These are phyloP conservation scores for Pichiaceae sp. DNA, from an alignment of 1,139 yeast species.

Conservation along the genomic window DNA sequence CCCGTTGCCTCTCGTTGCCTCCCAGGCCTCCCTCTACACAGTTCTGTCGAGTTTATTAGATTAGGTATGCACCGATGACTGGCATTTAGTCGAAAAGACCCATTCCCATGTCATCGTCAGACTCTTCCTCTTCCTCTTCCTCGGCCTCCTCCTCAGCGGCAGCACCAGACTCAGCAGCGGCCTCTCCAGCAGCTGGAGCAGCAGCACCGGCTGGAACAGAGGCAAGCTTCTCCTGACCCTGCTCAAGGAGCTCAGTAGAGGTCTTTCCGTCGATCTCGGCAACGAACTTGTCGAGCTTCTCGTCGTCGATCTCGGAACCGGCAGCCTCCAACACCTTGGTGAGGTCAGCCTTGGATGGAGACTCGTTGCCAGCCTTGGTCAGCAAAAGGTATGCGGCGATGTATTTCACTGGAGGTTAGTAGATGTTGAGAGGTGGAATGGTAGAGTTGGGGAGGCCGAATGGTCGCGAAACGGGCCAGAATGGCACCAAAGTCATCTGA, in stretches of 20 bases:
- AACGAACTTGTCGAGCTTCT: constrained; percentile 59
- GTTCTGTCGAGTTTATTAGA: too few relatives aligned
- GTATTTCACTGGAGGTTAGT: constrained; percentile 55
- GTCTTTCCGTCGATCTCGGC: constrained; percentile 71
- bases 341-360: constrained; percentile 71
- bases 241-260: constrained; percentile 66
- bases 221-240: constrained; percentile 76
- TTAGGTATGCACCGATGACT: background rate
- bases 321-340: constrained; percentile 65
- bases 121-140: constrained; percentile 53
- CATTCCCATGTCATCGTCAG: constrained; percentile 84
- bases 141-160: constrained; percentile 50
- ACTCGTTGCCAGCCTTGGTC: constrained; percentile 76
- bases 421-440: background rate
- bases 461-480: constrained; percentile 5
- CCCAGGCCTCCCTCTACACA: too few relatives aligned
- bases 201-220: constrained; percentile 82
- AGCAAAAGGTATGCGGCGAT: constrained; percentile 86
- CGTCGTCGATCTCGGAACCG: constrained; percentile 72
- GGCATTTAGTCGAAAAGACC: constrained; percentile 72
- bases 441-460: background rate
- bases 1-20: too few relatives aligned
- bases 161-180: constrained; percentile 44
- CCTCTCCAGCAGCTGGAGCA: constrained; percentile 53
- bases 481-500: too few relatives aligned